A percentile compares a stretch with the other conserved stretches of the same genome.
Conservation (phyloP, 106 monocot genomes). For the Dendrobium officinale region DNA sequence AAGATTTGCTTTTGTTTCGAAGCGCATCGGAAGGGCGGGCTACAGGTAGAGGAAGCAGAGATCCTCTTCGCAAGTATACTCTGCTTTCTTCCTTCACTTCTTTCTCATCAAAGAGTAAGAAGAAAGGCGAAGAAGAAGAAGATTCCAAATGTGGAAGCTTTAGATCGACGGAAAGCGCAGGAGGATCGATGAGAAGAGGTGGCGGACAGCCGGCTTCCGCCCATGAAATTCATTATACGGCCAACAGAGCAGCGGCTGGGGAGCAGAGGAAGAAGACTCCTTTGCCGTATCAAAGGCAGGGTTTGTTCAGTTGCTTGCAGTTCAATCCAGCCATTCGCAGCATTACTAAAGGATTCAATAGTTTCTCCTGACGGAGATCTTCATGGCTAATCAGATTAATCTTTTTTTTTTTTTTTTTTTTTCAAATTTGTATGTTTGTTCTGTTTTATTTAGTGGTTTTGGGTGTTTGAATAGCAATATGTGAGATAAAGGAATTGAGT, state of each 20-base stretch:
- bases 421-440: no score
- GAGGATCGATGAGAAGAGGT: no score
- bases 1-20: constrained; percentile 58
- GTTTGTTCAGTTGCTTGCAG: constrained; percentile 32
- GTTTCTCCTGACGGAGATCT: no score
- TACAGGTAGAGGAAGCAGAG: constrained; percentile 10
- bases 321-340: constrained; percentile 35
- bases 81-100: constrained; percentile 4
- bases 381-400: no score
- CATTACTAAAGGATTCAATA: constrained; percentile 20
- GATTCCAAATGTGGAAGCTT: neutral
- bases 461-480: no score
- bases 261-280: constrained; percentile 42
- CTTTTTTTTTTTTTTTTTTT: no score
- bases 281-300: constrained; percentile 24
- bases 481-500: no score
- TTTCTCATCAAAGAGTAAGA: neutral
- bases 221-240: constrained; percentile 15
- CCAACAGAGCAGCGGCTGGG: constrained; percentile 17
- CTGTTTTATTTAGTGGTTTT: no score
- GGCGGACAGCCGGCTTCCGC: neutral
- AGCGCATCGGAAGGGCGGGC: constrained; percentile 41
- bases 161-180: constrained; percentile 5
- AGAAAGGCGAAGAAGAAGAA: constrained; percentile 7
- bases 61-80: constrained; percentile 17